Conservation (phyloP, 352 stramenopile species). For the Peronospora destructor region DNA sequence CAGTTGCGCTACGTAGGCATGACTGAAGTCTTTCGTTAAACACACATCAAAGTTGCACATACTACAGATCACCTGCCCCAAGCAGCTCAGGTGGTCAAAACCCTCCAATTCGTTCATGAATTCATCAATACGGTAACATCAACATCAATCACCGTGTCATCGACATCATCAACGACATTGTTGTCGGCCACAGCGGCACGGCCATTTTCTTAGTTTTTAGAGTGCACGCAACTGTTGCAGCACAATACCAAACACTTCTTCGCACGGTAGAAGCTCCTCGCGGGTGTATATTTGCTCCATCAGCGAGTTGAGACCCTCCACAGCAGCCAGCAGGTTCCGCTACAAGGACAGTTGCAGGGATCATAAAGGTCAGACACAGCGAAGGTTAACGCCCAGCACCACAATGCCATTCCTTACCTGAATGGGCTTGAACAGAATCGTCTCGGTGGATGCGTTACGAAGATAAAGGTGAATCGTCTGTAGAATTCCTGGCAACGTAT, state of each 20-base stretch:
- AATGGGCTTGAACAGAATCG: conserved; percentile 78
- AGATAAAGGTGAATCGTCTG: conserved; percentile 69
- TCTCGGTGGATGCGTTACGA: conserved; percentile 71
- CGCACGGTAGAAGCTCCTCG: conserved; percentile 40
- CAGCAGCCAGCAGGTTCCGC: conserved; percentile 58
- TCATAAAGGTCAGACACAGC: not conserved
- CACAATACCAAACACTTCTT: conserved; percentile 34
- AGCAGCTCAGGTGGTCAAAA: not conserved
- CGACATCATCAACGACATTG: not conserved
- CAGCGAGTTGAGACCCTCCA: conserved; percentile 54
- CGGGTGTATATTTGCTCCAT: conserved; percentile 52
- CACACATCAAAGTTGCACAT: too few relatives aligned
- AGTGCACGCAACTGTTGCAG: conserved; percentile 44
- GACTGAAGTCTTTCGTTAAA: too few relatives aligned
- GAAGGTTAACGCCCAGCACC: not conserved
- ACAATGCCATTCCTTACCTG: conserved; percentile 34
- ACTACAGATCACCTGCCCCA: not conserved
- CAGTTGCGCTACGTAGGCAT: too few relatives aligned
- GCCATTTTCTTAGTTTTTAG: conserved; percentile 11
- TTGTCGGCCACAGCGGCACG: not conserved
- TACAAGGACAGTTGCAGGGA: conserved; percentile 18
- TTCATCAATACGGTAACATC: not conserved
- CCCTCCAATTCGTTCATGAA: not conserved
- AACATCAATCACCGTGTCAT: not conserved
- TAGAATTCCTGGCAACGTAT: conserved; percentile 35